Base-by-base conservation (phyloP, 495 filamentous ascomycete genomes). In the Stereocaulon alpinum region DNA sequence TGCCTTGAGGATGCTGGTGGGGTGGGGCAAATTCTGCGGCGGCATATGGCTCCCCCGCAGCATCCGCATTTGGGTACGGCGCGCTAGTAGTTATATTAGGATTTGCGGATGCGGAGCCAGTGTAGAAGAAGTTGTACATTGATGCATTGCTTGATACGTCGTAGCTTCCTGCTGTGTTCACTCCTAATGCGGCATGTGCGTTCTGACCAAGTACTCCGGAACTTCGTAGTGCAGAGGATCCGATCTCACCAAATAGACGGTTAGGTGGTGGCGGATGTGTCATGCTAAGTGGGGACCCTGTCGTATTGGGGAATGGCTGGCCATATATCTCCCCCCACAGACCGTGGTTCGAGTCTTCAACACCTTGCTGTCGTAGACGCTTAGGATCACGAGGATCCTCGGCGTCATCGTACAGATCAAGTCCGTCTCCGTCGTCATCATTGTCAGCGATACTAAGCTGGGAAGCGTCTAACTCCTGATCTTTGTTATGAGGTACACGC, bases 211-310 rank as follows among this genome's bases (percentile, higher is more conserved):
- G 65, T 41, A 76, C 71, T 51, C 76, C 77, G 29, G 82, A 82
- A 70, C 85, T 91, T 22, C 81, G 78, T 4, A 93, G 68, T 12
- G 81, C 85, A 7, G 88, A 88, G 14, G 75, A 68, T 29, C 81
- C 82, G 52, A 96, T 85, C 69, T 95, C 89, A 0, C 91, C 90
- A 72, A 92, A 95, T 4, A 95, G 75, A 32, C 85, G 82, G 53
- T 72, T 71, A 14, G 69, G 54, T 9, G 67, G 65, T 41, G 72
- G 69, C 10, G 56, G 61, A 45, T 24, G 27, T 44, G 22, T 30
- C 24, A 42, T 32, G 20, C n/a, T 43, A 1, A 40, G 49, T 20
- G 58, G 49, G 5, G 58, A 48, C 20, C 30, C 5, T 15, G n/a
- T 10, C 41, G 54, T n/a, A 10, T 44, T 34, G 1, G 41, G 40